Conservation (phyloP, 2,329 filamentous ascomycete species). For the Penicillium decumbens region DNA sequence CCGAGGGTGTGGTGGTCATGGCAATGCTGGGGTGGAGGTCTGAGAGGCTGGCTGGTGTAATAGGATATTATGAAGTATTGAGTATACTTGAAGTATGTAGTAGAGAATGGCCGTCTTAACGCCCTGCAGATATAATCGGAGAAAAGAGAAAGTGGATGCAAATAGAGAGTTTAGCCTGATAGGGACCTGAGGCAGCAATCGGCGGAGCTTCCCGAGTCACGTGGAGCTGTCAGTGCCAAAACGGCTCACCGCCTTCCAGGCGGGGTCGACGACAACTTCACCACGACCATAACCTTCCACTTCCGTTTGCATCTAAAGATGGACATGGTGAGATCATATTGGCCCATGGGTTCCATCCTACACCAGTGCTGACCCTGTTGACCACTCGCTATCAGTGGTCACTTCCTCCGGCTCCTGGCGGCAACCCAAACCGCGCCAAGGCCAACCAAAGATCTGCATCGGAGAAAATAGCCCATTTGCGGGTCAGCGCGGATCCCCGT, state of each 20-base stretch:
- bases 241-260: not conserved
- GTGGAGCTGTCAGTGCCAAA: not conserved
- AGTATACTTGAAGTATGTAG: not conserved
- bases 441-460: constrained; percentile 13
- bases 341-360: constrained; percentile 10
- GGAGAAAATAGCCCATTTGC: constrained; percentile 2
- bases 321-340: constrained; percentile 12
- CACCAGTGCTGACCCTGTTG: constrained; percentile 13
- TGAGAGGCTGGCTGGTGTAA: no score
- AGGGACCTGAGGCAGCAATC: constrained; percentile 17
- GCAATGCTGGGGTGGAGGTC: constrained; percentile 1
- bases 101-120: not conserved
- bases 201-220: constrained; percentile 10
- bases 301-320: constrained; percentile 17
- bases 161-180: constrained; percentile 4
- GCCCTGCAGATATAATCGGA: not conserved
- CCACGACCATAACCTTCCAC: not conserved
- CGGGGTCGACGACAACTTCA: not conserved
- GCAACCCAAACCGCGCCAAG: constrained; percentile 13
- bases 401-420: constrained; percentile 17
- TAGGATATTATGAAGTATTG: not conserved
- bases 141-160: constrained; percentile 1
- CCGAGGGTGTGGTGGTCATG: constrained; percentile 13
- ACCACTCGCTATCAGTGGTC: not conserved
- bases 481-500: constrained; percentile 17